These are phyloP conservation scores for Apiospora rasikravindrae DNA, from an alignment of 2,329 filamentous ascomycete species.

Conservation along the genomic window DNA sequence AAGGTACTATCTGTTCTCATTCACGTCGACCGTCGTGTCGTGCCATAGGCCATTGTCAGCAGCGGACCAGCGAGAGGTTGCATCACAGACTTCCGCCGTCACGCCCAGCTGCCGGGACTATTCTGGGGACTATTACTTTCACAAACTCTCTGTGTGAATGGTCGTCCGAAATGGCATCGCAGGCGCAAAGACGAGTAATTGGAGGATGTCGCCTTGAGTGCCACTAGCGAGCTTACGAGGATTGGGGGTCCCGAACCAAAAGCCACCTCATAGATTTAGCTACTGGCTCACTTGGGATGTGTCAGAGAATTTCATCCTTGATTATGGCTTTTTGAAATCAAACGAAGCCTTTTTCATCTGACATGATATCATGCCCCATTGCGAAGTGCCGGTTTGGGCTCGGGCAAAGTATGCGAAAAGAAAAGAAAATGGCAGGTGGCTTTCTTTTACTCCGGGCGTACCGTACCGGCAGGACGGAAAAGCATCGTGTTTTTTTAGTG, in stretches of 20 bases:
- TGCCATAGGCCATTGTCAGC: neutral
- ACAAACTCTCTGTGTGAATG: neutral
- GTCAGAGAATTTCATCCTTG: neutral
- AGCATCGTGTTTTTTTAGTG: neutral
- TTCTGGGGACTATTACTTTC: neutral
- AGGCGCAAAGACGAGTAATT: conserved; percentile 15
- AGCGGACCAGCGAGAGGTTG: neutral
- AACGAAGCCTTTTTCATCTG: neutral
- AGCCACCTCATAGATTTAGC: neutral
- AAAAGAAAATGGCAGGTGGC: neutral
- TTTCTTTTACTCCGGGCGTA: neutral
- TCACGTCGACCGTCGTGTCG: neutral
- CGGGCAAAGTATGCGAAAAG: neutral
- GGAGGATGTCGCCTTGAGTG: neutral
- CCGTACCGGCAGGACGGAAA: conserved; percentile 5
- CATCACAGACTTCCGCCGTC: conserved; percentile 10
- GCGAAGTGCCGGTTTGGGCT: neutral
- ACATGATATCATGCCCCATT: neutral
- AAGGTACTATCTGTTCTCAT: conserved; percentile 1
- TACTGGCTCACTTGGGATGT: neutral
- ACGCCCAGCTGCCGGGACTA: neutral
- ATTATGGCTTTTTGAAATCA: neutral
- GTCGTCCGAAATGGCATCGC: conserved; percentile 10
- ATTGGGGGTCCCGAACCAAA: neutral
- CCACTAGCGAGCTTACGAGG: conserved; percentile 11